Conservation (phyloP, 2,329 filamentous ascomycete species). For the Fusarium drepaniforme region DNA sequence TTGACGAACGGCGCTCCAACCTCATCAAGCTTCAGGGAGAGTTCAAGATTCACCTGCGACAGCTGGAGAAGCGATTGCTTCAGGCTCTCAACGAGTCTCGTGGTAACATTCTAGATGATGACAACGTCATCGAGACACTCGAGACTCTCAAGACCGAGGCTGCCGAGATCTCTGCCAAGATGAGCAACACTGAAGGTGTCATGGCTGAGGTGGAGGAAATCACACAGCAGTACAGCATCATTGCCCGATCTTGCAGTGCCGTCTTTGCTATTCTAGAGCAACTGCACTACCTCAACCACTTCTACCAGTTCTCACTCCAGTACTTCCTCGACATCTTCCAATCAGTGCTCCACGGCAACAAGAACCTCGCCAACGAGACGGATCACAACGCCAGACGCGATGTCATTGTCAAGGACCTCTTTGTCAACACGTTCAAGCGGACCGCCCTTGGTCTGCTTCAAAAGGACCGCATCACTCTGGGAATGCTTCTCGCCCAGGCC, state of each 20-base stretch:
- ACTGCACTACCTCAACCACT: constrained; percentile 97
- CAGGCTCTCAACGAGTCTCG: constrained; percentile 97
- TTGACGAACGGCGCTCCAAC: constrained; percentile 95
- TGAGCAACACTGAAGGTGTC: constrained; percentile 95
- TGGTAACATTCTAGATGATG: constrained; percentile 97
- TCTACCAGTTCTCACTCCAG: constrained; percentile 98
- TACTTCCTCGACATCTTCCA: constrained; percentile 99
- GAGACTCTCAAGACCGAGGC: constrained; percentile 99
- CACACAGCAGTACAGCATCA: constrained; percentile 92
- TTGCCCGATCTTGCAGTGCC: constrained; percentile 94
- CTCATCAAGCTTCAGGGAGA: constrained; percentile 99
- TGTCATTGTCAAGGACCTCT: constrained; percentile 91
- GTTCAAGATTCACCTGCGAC: constrained; percentile 97
- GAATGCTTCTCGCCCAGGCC: constrained; percentile 94
- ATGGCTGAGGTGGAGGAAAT: constrained; percentile 98
- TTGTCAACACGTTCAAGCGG: constrained; percentile 90
- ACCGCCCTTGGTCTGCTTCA: constrained; percentile 95
- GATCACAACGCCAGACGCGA: constrained; percentile 86
- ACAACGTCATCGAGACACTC: constrained; percentile 97
- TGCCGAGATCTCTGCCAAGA: constrained; percentile 95
- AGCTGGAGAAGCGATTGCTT: constrained; percentile 92
- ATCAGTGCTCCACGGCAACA: constrained; percentile 85
- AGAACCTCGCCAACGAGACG: constrained; percentile 75
- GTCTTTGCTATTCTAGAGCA: constrained; percentile 98
- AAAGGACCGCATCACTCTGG: constrained; percentile 93